phyloP scores from a whole-genome alignment of 2,329 filamentous ascomycete species.

The Macrophomina tecta region DNA sequence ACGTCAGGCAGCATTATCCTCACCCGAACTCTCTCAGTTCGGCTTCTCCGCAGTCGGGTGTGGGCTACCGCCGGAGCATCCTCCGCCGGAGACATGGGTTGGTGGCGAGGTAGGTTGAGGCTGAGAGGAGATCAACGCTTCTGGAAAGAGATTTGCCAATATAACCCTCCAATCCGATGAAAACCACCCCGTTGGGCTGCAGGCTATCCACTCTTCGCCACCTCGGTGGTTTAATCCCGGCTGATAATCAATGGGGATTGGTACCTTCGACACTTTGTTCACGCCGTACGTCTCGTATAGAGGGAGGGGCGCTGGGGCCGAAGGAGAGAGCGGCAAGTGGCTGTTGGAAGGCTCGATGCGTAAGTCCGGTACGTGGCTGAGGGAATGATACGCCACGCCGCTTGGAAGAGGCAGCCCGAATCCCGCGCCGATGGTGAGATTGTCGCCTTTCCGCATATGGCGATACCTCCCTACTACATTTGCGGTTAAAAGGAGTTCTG shows the following conservation, averaged over 20 bases:
- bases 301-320: too few species aligned
- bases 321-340: background rate
- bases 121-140: background rate
- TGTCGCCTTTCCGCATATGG: background rate
- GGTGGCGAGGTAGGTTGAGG: background rate
- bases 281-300: background rate
- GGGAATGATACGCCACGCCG: background rate
- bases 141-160: background rate
- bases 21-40: background rate
- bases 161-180: background rate
- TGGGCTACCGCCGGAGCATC: background rate
- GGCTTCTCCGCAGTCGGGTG: background rate
- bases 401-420: background rate
- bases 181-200: background rate
- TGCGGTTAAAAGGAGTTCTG: background rate
- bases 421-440: background rate
- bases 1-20: conserved; percentile 10
- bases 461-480: background rate
- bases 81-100: background rate
- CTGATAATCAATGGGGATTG: background rate
- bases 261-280: background rate
- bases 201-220: background rate
- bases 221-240: background rate
- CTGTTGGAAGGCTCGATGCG: background rate
- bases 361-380: conserved; percentile 7